Evolutionary conservation across 371 early-diverging fungal species (phyloP).

Genomic region (Capillidium rhysosporum): DNA sequence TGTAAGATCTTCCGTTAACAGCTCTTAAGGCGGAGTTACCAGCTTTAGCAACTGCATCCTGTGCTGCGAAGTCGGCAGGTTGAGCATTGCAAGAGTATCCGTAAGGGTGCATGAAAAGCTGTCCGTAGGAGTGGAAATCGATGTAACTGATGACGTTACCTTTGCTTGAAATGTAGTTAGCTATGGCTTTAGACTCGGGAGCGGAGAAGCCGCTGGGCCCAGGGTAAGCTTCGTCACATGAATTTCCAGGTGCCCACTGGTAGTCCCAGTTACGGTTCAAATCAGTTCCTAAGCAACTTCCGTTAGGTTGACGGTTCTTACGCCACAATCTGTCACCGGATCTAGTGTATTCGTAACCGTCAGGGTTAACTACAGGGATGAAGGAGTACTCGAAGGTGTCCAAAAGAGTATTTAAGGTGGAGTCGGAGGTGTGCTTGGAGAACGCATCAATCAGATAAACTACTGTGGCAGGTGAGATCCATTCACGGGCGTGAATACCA

Average conservation of each 20-base stretch:
- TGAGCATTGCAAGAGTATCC: slow-evolving; percentile 14
- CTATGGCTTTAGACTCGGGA: slow-evolving; percentile 18
- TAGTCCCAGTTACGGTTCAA: slow-evolving; percentile 19
- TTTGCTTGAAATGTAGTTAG: slow-evolving; percentile 18
- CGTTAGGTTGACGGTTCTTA: slow-evolving; percentile 24
- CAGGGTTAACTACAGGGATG: slow-evolving; percentile 21
- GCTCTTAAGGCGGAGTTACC: slow-evolving; percentile 20
- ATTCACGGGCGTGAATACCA: slow-evolving; percentile 19
- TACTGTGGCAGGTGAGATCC: slow-evolving; percentile 16
- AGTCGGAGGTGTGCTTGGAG: slow-evolving; percentile 12
- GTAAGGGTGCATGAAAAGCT: slow-evolving; percentile 25
- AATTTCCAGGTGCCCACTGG: slow-evolving; percentile 15
- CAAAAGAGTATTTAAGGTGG: slow-evolving; percentile 13
- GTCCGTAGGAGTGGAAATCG: slow-evolving; percentile 33
- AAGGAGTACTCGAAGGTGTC: slow-evolving; percentile 16
- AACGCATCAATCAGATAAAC: slow-evolving; percentile 17
- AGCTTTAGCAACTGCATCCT: slow-evolving; percentile 3
- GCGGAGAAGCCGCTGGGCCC: slow-evolving; percentile 17
- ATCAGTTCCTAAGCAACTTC: slow-evolving; percentile 19
- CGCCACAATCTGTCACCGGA: slow-evolving; percentile 21
- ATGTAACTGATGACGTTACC: slow-evolving; percentile 17
- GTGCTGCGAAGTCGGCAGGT: slow-evolving; percentile 11
- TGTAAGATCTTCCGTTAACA: slow-evolving; percentile 25
- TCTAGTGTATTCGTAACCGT: slow-evolving; percentile 23
- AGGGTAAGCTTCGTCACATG: slow-evolving; percentile 20